These are phyloP conservation scores for Fallopia convolvulus DNA, from an alignment of 148 eudicot species.

Conservation along the genomic window DNA sequence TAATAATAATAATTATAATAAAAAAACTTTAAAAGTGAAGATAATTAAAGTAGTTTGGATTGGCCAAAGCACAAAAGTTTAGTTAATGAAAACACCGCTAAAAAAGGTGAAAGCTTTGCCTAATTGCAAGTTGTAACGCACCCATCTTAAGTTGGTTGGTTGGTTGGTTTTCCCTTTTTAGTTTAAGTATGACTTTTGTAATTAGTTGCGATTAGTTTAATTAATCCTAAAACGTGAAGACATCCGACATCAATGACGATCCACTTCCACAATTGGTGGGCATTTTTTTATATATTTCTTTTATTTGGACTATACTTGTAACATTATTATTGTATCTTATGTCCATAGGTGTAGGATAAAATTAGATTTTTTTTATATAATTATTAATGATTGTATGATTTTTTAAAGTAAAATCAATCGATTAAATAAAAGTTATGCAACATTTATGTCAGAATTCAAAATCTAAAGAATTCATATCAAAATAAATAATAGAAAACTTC, in stretches of 20 bases:
- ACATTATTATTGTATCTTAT: too few species aligned
- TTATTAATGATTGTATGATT: too few species aligned
- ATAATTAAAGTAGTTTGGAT: not conserved
- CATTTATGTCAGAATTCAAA: too few species aligned
- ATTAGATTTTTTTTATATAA: too few species aligned
- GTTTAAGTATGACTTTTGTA: not conserved
- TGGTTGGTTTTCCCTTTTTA: not conserved
- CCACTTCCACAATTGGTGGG: not conserved
- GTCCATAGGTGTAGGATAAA: too few species aligned
- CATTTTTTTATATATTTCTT: not conserved
- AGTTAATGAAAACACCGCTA: not conserved
- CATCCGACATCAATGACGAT: not conserved
- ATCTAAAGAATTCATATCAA: too few species aligned
- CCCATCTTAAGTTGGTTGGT: constrained; percentile 4
- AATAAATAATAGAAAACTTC: too few species aligned
- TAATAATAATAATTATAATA: too few species aligned
- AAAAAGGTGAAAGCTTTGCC: constrained; percentile 7
- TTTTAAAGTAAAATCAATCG: too few species aligned
- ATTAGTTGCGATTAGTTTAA: not conserved
- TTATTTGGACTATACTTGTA: not conserved
- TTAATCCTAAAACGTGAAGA: not conserved
- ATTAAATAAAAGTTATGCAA: too few species aligned
- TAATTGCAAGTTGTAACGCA: constrained; percentile 11
- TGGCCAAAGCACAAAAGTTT: not conserved
- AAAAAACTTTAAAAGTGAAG: not conserved